Evolutionary conservation across 805 yeast species (phyloP).

Genomic region (Suhomyces faveliae): DNA sequence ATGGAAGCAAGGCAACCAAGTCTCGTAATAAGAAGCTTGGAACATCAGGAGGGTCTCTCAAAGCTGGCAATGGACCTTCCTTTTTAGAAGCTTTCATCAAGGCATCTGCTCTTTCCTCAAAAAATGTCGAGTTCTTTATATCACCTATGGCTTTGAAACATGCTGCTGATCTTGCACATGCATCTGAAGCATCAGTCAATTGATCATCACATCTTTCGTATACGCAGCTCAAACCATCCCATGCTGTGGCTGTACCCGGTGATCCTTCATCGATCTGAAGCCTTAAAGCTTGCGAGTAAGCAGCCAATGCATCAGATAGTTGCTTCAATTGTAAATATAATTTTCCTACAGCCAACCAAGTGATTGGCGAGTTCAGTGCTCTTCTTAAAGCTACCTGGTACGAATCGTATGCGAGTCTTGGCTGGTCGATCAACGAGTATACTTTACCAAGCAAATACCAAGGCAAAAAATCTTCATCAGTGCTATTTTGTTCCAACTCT

Average conservation of each 20-base stretch:
- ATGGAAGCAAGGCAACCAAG: constrained; percentile 41
- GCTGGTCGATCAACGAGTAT: constrained; percentile 44
- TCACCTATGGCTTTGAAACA: constrained; percentile 51
- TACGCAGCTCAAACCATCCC: constrained; percentile 65
- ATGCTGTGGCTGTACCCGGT: constrained; percentile 53
- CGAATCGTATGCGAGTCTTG: constrained; percentile 53
- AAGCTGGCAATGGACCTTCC: constrained; percentile 44
- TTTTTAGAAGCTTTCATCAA: constrained; percentile 43
- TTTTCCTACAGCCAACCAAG: constrained; percentile 68
- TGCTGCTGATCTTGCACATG: constrained; percentile 50
- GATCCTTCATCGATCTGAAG: constrained; percentile 48
- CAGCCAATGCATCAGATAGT: constrained; percentile 63
- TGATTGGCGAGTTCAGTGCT: constrained; percentile 53
- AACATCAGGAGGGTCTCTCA: constrained; percentile 48
- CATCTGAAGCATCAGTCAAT: constrained; percentile 57
- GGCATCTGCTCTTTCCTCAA: constrained; percentile 44
- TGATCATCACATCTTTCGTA: constrained; percentile 65
- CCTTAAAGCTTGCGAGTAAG: constrained; percentile 63
- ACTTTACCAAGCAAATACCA: constrained; percentile 58
- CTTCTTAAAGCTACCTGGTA: constrained; percentile 54
- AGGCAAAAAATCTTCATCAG: constrained; percentile 52
- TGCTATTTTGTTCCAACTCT: constrained; percentile 13
- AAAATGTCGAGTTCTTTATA: constrained; percentile 35
- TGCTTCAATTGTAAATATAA: constrained; percentile 59
- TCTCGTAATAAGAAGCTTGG: constrained; percentile 44